These are phyloP conservation scores for Urochloa ruziziensis DNA, from an alignment of 176 grass and related monocot genomes.

Conservation along the genomic window DNA sequence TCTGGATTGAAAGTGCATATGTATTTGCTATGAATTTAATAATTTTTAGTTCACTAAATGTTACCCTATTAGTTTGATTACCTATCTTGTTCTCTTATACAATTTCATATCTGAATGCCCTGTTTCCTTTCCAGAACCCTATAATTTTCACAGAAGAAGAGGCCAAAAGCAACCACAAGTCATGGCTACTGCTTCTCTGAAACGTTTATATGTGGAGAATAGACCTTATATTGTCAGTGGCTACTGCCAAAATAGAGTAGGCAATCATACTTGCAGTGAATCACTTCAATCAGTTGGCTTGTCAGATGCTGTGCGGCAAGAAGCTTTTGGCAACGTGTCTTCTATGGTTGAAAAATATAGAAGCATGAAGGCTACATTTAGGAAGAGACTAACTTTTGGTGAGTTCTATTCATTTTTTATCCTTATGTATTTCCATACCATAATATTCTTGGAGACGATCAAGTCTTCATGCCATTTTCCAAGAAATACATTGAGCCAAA, in stretches of 20 bases:
- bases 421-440: constrained; percentile 1
- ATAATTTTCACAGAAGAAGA: constrained; percentile 72
- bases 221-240: constrained; percentile 86
- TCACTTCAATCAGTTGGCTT: constrained; percentile 50
- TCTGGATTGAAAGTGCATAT: constrained; percentile 1
- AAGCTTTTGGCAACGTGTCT: constrained; percentile 57
- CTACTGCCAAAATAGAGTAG: constrained; percentile 67
- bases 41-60: constrained; percentile 26
- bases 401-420: constrained; percentile 32
- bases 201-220: constrained; percentile 92
- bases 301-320: constrained; percentile 57
- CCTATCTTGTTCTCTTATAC: not conserved
- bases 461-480: constrained; percentile 9
- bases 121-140: constrained; percentile 70
- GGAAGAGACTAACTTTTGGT: constrained; percentile 94
- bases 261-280: constrained; percentile 46
- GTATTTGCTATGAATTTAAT: not conserved
- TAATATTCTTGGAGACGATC: constrained; percentile 9
- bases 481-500: not conserved
- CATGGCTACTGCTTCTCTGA: constrained; percentile 82
- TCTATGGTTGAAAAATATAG: constrained; percentile 95
- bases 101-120: constrained; percentile 20
- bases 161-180: constrained; percentile 97
- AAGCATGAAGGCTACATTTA: constrained; percentile 80
- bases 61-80: not conserved